Conservation (phyloP, 192 early-diverging fungal genomes). For the Thamnidium elegans region DNA sequence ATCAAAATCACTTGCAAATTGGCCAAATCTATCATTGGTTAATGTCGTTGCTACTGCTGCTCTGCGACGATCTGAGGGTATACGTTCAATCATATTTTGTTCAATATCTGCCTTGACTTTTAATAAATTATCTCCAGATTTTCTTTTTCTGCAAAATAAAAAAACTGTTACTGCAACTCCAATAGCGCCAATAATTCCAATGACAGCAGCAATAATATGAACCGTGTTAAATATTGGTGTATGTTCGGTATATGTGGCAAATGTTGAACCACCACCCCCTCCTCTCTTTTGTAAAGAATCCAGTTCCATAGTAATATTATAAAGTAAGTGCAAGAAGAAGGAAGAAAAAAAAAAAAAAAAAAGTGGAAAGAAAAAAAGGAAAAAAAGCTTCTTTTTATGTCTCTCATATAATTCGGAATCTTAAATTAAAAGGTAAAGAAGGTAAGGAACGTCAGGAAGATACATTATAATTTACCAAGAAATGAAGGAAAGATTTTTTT, state of each 20-base stretch:
- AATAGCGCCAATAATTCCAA: constrained; percentile 2
- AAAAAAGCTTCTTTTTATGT: background rate
- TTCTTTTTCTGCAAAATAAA: constrained; percentile 1
- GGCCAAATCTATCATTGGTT: background rate
- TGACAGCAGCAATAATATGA: constrained; percentile 17
- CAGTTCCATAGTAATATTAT: background rate
- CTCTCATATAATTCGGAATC: constrained; percentile 6
- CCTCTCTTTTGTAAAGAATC: background rate
- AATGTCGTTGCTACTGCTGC: background rate
- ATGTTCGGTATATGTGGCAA: constrained; percentile 7
- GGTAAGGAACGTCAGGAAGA: constrained; percentile 21
- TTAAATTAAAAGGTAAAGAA: constrained; percentile 4
- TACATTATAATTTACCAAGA: constrained; percentile 1
- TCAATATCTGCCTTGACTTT: constrained; percentile 10
- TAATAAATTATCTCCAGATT: background rate
- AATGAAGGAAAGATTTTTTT: too few relatives aligned
- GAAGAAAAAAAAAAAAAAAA: background rate
- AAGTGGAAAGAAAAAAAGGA: background rate
- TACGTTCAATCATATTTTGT: background rate
- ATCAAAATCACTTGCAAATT: constrained; percentile 20
- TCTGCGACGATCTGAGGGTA: background rate
- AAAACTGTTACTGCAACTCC: constrained; percentile 9
- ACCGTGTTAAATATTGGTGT: constrained; percentile 8
- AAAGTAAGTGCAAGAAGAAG: too few relatives aligned
- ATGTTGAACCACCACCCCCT: background rate